A percentile compares a stretch with the other conserved stretches of the same genome.
Evolutionary conservation across 306 rosid species (phyloP).

Genomic region (Malus asiatica): DNA sequence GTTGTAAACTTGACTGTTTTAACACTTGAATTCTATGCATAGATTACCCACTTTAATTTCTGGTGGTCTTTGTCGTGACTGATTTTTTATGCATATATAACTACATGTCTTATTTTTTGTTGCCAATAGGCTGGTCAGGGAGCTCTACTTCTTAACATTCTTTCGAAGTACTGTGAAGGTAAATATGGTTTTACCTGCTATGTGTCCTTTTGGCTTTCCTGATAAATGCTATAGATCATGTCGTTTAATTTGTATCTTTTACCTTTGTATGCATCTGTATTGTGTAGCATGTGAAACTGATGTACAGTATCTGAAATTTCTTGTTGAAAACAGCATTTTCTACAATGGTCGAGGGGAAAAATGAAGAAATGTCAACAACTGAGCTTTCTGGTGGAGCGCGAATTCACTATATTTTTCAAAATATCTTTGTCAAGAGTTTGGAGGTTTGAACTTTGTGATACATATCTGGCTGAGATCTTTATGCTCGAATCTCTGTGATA

Average conservation of each 20-base stretch:
- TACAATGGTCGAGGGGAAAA: conserved; percentile 92
- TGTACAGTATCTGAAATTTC: conserved; percentile 4
- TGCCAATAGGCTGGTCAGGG: conserved; percentile 88
- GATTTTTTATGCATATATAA: conserved; percentile 7
- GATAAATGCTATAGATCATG: neutral
- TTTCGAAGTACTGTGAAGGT: conserved; percentile 94
- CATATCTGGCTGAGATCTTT: neutral
- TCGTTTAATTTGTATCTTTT: neutral
- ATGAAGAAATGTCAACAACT: conserved; percentile 93
- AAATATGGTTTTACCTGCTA: conserved; percentile 12
- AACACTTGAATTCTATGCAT: neutral
- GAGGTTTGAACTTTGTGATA: conserved; percentile 51
- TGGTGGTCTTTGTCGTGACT: neutral
- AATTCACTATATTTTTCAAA: conserved; percentile 88
- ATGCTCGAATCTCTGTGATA: neutral
- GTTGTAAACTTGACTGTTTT: neutral
- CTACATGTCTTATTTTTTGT: conserved; percentile 6
- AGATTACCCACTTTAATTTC: neutral
- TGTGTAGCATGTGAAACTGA: neutral
- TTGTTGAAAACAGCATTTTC: conserved; percentile 68
- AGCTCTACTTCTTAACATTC: conserved; percentile 91
- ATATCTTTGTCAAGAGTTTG: conserved; percentile 85
- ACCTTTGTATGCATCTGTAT: neutral
- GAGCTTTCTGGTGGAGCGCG: conserved; percentile 96
- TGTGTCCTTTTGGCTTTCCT: conserved; percentile 8